Percentiles rank a stretch among this genome's conserved stretches.
phyloP scores from a whole-genome alignment of 2,329 filamentous ascomycete species.

The Xylariomycetidae sp. region DNA sequence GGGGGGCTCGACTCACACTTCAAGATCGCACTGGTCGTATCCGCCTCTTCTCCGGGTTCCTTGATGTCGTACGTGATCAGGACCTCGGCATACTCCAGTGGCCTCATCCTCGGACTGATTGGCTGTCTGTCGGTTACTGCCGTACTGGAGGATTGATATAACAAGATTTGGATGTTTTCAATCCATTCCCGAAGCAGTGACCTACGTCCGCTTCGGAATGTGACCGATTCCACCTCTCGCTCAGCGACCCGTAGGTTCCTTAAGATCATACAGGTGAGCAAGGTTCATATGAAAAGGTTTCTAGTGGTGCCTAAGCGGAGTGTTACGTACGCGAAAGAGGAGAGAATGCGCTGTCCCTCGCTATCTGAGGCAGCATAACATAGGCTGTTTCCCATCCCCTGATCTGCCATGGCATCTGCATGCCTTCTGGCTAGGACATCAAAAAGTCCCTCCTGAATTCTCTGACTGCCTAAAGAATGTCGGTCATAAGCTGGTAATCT shows the following conservation, averaged over 20 bases:
- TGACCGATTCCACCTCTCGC: conserved; percentile 10
- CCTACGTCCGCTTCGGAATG: conserved; percentile 5
- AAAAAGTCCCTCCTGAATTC: conserved; percentile 10
- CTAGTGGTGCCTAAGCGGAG: too few species aligned
- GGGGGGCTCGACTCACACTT: conserved; percentile 4
- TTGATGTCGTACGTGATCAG: conserved; percentile 8
- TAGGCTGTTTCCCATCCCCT: conserved; percentile 9
- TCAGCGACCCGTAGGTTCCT: conserved; percentile 11
- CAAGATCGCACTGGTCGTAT: conserved; percentile 8
- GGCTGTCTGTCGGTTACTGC: neutral
- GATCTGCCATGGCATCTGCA: conserved; percentile 5
- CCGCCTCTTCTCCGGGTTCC: conserved; percentile 2
- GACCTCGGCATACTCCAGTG: conserved; percentile 11
- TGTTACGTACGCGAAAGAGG: conserved; percentile 11
- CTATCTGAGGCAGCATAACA: conserved; percentile 9
- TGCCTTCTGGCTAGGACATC: conserved; percentile 6
- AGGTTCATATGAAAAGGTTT: neutral
- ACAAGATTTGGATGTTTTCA: conserved; percentile 10
- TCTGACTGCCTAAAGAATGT: conserved; percentile 9
- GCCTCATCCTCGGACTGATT: neutral
- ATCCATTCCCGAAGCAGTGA: conserved; percentile 9
- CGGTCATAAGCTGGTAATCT: conserved; percentile 1
- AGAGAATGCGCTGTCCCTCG: conserved; percentile 9
- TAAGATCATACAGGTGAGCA: neutral
- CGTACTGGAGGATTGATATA: conserved; percentile 5